Conservation (phyloP, 306 rosid species). For the Trichosanthes truncata region DNA sequence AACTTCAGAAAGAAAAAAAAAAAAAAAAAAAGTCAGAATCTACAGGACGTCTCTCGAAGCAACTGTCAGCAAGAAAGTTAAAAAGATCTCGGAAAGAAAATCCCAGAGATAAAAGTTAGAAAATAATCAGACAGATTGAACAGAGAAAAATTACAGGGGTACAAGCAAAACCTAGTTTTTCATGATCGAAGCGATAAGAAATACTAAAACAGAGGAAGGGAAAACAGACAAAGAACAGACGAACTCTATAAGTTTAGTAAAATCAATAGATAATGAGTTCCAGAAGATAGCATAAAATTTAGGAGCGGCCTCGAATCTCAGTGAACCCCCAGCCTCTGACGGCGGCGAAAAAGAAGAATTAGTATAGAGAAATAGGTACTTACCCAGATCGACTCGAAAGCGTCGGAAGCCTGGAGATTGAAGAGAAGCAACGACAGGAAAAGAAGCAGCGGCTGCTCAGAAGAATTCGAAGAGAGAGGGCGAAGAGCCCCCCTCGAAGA, state of each 20-base stretch:
- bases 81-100: not conserved
- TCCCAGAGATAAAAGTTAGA: not conserved
- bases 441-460: not conserved
- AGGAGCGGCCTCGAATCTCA: not conserved
- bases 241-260: not conserved
- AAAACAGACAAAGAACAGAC: not conserved
- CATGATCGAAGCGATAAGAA: not conserved
- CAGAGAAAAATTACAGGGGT: not conserved
- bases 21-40: not conserved
- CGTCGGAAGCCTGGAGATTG: not conserved
- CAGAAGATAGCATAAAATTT: not conserved
- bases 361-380: not conserved
- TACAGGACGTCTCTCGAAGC: not conserved
- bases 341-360: not conserved
- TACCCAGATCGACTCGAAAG: not conserved
- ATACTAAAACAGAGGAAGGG: not conserved
- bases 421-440: not conserved
- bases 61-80: not conserved
- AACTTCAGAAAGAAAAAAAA: no score
- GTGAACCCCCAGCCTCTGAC: not conserved
- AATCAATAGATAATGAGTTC: not conserved
- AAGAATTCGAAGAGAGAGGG: not conserved
- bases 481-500: slow-evolving; percentile 8
- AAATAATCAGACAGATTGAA: not conserved
- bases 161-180: not conserved